These are phyloP conservation scores for Camelina sativa DNA, from an alignment of 345 rosid species.

Conservation along the genomic window DNA sequence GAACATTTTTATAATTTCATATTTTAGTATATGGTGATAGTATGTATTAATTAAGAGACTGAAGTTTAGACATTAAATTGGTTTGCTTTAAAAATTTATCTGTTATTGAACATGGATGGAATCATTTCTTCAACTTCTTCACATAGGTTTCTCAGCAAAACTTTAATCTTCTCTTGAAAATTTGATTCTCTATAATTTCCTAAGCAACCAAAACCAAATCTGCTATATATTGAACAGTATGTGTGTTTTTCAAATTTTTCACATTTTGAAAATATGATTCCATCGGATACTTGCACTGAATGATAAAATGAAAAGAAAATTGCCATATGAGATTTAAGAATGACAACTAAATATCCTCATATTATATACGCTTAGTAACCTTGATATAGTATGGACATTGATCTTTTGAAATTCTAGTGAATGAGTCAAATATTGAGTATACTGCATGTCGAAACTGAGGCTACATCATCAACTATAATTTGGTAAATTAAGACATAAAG, in stretches of 20 bases:
- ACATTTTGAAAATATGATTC: neutral
- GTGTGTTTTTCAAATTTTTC: neutral
- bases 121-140: too few species aligned
- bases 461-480: constrained; percentile 3
- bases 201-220: too few species aligned
- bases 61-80: too few species aligned
- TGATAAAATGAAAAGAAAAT: neutral
- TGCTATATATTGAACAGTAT: too few species aligned
- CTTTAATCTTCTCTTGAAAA: too few species aligned
- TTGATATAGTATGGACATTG: neutral
- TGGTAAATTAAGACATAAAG: neutral
- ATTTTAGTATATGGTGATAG: too few species aligned
- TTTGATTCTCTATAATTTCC: too few species aligned
- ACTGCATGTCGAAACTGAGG: neutral
- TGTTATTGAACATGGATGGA: too few species aligned
- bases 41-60: too few species aligned
- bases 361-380: neutral
- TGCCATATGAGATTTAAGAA: neutral
- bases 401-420: neutral
- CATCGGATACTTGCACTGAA: neutral
- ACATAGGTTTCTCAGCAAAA: too few species aligned
- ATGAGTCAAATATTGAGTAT: constrained; percentile 16
- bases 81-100: too few species aligned
- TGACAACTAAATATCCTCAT: neutral
- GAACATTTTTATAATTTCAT: too few species aligned